Evolutionary conservation across 148 eudicot species (phyloP), one percentile per base, ranked within the genome.

Genomic region (Linanthus parryae): DNA sequence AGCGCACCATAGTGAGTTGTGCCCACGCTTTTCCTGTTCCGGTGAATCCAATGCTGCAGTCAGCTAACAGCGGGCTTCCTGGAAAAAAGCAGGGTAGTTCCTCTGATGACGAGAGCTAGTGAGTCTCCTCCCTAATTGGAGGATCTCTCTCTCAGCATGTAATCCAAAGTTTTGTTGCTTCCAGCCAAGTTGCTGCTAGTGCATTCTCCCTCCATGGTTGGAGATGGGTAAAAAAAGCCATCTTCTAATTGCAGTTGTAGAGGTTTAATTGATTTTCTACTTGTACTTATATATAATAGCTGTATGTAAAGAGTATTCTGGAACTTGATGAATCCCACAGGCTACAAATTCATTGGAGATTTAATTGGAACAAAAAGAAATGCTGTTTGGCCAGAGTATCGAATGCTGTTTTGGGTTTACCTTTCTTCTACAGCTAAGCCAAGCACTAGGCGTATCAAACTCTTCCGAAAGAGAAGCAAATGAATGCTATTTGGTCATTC

Each of bases 1-100:
- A 92, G 62, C 74, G 72, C 26, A 84, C 85, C 4, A 44, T 58
- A 1, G 78, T 79, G 16, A 83, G 74, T 62, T 72, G 87, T 1
- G 79, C 80, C 36, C 83, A 80, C 44, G 79, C 68, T 38, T 81
- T 81, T 57, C 95, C 98, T 0, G 84, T 88, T 44, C 96, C 96
- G 2, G 88, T 82, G 42, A 84, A 77, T 59, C 96, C 95, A 8
- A 65, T 54, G 42, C 48, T 80, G 39, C 88, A 77, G 4, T 81
- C 76, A 31, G 78, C 58, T 56, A 44, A 61, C 29, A 69, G 81
- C 15, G 82, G 70, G 25, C 75, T 77, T 36, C 67, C 72, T n/a
- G 63, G 57, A 29, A 72, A 40, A 41, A 61, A 68, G 62, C 76
- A 74, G 43, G 58, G 56, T 35, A 78, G 73, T 57, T 76, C 73